Evolutionary conservation across 2,329 filamentous ascomycete species (phyloP), one percentile per base, ranked within the genome.

Genomic region (Cladosporium sp.): DNA sequence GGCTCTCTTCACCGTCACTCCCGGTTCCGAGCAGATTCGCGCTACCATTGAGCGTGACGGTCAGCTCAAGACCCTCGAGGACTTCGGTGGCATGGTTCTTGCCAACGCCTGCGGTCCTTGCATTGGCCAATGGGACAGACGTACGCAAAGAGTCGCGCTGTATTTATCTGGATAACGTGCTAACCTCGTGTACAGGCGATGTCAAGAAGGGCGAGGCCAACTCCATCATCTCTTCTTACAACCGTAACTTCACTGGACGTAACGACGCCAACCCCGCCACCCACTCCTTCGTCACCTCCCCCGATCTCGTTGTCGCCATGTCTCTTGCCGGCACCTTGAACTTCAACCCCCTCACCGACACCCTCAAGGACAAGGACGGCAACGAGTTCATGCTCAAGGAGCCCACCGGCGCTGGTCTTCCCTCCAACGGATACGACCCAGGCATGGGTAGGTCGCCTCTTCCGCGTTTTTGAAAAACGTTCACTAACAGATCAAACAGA

Each of bases 171-270:
- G 24, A 24, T 24, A 24, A 24, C 24, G 24, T 24, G 24, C 24
- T 24, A 24, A 24, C 24, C 24, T 24, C 24, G 24, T 24, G 24
- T 24, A 24, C 24, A 24, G 24, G 24, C 71, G 94, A 98, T 74
- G 92, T 97, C 65, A 91, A 93, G 87, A 97, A 98, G 88, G 94
- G 94, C 72, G 89, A 92, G 74, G 85, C 93, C 76, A 99, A 99
- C 89, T 96, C 93, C 7, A 99, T 99, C 80, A 85, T 99, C 79
- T 97, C 93, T 57, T 98, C 95, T 32, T 99, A 97, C 90, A 99
- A 99, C 90, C 93, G 95, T 82, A 98, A 99, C 89, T 98, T 99
- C 85, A 98, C 94, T 68, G 94, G 94, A 72, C 92, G 95, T 79
- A 98, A 98, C 81, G 93, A 97, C 74, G 58, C 92, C 72, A 98